phyloP scores from a whole-genome alignment of 116 monocot genomes.

The Papilionanthe hybrid region DNA sequence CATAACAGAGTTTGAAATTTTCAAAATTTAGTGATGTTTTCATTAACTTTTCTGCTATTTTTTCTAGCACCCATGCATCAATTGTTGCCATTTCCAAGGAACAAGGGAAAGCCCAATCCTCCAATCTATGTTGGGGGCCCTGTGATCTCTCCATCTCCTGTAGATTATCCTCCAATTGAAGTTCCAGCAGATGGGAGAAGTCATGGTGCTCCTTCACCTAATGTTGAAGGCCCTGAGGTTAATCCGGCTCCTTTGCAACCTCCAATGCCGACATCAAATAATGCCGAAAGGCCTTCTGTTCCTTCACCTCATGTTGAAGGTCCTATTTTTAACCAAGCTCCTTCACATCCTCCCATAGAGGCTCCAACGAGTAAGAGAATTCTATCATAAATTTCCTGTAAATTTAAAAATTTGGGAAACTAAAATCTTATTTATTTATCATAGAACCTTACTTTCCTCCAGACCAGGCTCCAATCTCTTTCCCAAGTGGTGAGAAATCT shows the following conservation, averaged over 20 bases:
- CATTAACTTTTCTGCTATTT: not conserved
- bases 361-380: constrained; percentile 2
- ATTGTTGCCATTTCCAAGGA: not conserved
- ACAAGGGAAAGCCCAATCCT: not conserved
- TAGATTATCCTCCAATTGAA: constrained; percentile 1
- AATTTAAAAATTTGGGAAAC: not conserved
- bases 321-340: constrained; percentile 8
- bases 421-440: not conserved
- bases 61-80: constrained; percentile 1
- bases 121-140: not conserved
- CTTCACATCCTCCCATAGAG: constrained; percentile 4
- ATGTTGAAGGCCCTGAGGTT: constrained; percentile 21
- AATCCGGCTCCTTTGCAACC: constrained; percentile 27
- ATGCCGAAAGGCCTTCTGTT: constrained; percentile 23
- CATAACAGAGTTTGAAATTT: not conserved
- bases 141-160: not conserved
- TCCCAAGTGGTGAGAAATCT: not conserved
- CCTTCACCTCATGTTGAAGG: constrained; percentile 31
- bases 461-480: constrained; percentile 7
- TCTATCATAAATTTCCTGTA: not conserved
- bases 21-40: not conserved
- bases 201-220: not conserved
- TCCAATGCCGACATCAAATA: constrained; percentile 12
- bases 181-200: not conserved
- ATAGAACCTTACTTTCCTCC: constrained; percentile 27